Base-by-base conservation (phyloP, 164 flowering plant species). In the Protea cynaroides region DNA sequence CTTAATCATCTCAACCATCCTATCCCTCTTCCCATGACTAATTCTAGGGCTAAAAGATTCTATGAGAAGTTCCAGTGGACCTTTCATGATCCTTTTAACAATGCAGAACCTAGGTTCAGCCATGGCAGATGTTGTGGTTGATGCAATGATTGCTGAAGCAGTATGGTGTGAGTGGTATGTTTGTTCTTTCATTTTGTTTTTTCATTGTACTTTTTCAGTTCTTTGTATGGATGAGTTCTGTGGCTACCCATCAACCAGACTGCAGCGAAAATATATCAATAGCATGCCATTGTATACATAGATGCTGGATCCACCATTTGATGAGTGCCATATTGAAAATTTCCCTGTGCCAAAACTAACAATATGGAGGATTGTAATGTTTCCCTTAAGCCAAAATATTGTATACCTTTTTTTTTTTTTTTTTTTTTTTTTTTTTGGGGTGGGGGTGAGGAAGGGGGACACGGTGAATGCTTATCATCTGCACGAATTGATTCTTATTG, bases 111-210 rank as follows among this genome's bases (percentile, higher is more conserved):
- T 92, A 54, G 98, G 98, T 24, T 85, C 98, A 24, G 98, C 98
- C 54, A 90, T 88, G 92, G 86, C 98, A 25, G 98, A 92, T 86
- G 96, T 92, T 59, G 98, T 92, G 60, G 72, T 90, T 52, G 98
- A 92, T 82, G 98, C 96, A 29, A 92, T 92, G 98, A 88, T 92
- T 65, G 98, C 98, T 9, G 96, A 92, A 80, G 93, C 98, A 34
- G 93, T 79, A 53, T 76, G 87, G 64, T 53, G 23, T 52, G 95
- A 92, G 62, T 18, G 83, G 98, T 89, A 83, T 64, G 75, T 67
- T 64, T 13, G 21, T 44, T 58, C 46, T 40, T 47, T 47, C 18
- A 47, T 18, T 50, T 21, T 61, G 3, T 50, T n/a, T 38, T 46
- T 59, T 29, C 4, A n/a, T 73, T 92, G 74, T 84, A 72, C 64